phyloP scores from a whole-genome alignment of 164 flowering plant genomes.

The Vitis riparia region DNA sequence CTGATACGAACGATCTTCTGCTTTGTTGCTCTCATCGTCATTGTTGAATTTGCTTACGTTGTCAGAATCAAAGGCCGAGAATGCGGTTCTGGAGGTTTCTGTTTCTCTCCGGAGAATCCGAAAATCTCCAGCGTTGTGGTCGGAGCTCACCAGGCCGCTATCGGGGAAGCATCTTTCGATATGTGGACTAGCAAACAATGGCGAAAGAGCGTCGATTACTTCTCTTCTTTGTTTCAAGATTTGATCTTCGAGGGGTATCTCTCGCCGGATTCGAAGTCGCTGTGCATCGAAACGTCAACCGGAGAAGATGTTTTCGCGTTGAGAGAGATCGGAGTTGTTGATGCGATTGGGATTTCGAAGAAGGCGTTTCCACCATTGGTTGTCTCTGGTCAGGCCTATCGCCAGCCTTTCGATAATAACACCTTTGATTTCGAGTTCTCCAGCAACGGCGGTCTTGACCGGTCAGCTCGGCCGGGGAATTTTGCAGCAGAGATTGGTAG shows the following conservation, averaged over 20 bases:
- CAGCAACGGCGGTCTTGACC: slow-evolving; percentile 56
- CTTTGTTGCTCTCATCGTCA: not conserved
- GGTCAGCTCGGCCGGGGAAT: slow-evolving; percentile 29
- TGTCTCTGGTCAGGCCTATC: slow-evolving; percentile 31
- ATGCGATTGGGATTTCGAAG: slow-evolving; percentile 62
- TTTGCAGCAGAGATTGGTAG: slow-evolving; percentile 66
- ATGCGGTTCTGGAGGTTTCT: too few species aligned
- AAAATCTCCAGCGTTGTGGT: too few species aligned
- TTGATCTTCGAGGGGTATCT: slow-evolving; percentile 66
- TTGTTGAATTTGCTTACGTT: not conserved
- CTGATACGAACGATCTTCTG: slow-evolving; percentile 7
- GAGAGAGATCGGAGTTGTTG: slow-evolving; percentile 76
- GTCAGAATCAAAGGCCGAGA: not conserved
- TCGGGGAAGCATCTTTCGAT: slow-evolving; percentile 12
- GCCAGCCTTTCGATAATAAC: slow-evolving; percentile 49
- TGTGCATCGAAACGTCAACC: slow-evolving; percentile 54
- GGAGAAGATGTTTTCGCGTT: slow-evolving; percentile 74
- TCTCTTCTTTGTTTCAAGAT: slow-evolving; percentile 74
- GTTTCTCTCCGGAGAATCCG: too few species aligned
- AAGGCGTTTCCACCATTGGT: slow-evolving; percentile 69
- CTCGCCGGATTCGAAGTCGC: slow-evolving; percentile 48
- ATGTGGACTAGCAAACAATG: slow-evolving; percentile 62
- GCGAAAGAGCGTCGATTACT: slow-evolving; percentile 56
- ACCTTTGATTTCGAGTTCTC: slow-evolving; percentile 79
- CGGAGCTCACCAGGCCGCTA: too few species aligned